Evolutionary conservation across 2,329 filamentous ascomycete genomes (phyloP).

Genomic region (Pleoardoris graminearum): DNA sequence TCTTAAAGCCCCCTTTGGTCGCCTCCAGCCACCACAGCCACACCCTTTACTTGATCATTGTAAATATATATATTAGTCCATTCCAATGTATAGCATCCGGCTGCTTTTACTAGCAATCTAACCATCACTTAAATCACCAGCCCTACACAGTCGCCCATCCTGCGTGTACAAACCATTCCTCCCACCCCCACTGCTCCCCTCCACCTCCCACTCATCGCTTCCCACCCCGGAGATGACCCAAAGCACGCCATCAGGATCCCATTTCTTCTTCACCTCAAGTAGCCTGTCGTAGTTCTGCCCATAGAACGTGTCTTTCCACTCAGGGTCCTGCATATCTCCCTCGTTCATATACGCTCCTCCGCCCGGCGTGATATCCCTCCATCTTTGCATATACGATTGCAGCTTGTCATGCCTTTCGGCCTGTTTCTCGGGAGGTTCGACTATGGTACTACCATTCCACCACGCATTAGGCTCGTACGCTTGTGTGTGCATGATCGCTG

Average conservation of each 20-base stretch:
- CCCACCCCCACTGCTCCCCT: slow-evolving; percentile 17
- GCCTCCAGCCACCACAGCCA: no score
- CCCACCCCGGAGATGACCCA: slow-evolving; percentile 28
- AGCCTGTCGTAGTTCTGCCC: slow-evolving; percentile 30
- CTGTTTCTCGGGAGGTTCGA: slow-evolving; percentile 1
- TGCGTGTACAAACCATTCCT: slow-evolving; percentile 24
- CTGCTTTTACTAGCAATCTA: not conserved
- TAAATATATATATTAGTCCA: no score
- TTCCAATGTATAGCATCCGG: no score
- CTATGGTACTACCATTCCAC: slow-evolving; percentile 21
- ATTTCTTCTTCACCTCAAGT: slow-evolving; percentile 23
- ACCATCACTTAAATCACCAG: not conserved
- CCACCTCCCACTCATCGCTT: slow-evolving; percentile 32
- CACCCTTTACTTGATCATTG: no score
- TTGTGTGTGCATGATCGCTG: slow-evolving; percentile 29
- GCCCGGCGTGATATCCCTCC: slow-evolving; percentile 26
- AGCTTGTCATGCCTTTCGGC: slow-evolving; percentile 16
- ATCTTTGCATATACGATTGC: slow-evolving; percentile 28
- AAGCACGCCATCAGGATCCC: slow-evolving; percentile 33
- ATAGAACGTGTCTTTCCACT: slow-evolving; percentile 29
- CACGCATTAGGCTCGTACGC: slow-evolving; percentile 21
- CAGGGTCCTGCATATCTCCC: slow-evolving; percentile 32
- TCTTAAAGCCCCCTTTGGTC: no score
- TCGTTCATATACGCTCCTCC: slow-evolving; percentile 35
- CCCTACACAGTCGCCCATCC: slow-evolving; percentile 32